Evolutionary conservation across 2,329 filamentous ascomycete genomes (phyloP), one percentile per base, ranked within the genome.

Genomic region (Diaporthe amygdali): DNA sequence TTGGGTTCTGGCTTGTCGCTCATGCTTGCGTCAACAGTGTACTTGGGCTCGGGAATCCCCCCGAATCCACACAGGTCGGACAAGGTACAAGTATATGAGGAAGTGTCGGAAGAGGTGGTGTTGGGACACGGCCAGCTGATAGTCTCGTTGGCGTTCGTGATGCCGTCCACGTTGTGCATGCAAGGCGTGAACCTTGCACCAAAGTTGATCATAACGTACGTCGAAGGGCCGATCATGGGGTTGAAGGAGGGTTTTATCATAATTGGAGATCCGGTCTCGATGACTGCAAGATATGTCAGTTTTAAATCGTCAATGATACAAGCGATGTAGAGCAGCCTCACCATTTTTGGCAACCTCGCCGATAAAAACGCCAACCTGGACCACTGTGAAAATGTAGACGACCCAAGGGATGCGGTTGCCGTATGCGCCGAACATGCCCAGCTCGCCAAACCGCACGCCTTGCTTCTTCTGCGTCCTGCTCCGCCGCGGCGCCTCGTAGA

Each of bases 151-250:
- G 83, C 83, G 70, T 89, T 85, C 77, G 92, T 91, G 44, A 95
- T 86, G 56, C 86, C 88, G 52, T 88, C 80, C 74, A 93, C 88
- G 76, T 93, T 94, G 84, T 96, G 95, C 96, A 99, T 99, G 82
- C 96, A 99, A 8, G 95, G 94, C 3, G 93, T 90, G 79, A 94
- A 99, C 73, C 96, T 92, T 49, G 95, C 94, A 71, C 96, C 96
- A 94, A 99, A 97, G 81, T 97, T 97, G 84, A 98, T 97, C 77
- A 97, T 90, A 30, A 98, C 90, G 76, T 94, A 94, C 1, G 92
- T 89, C 6, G 95, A 97, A 1, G 96, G 96, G 0, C 96, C 96
- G 78, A 99, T 97, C 94, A 99, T 97, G 71, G 94, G 93, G 83
- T 98, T 99, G 84, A 99, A 97, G 20, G 87, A 88, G 1, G 96